Base-by-base conservation (phyloP, 2,329 filamentous ascomycete genomes). In the Trichoderma sp. region DNA sequence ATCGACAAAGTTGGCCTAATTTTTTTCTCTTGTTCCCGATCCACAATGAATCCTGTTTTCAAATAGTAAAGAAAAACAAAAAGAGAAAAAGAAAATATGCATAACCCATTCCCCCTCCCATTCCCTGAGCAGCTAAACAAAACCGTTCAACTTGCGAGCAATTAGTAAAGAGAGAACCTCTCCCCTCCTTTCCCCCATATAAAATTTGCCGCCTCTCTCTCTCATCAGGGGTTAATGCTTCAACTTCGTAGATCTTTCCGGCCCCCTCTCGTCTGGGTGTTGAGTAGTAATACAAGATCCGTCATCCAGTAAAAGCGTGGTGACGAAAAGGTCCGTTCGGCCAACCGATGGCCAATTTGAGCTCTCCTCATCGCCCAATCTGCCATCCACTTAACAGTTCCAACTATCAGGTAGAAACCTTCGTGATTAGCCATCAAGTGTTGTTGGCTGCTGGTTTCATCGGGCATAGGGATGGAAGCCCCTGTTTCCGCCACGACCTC, bases 391-490 rank as follows among this genome's bases (percentile, higher is more conserved):
- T 2, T 20, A 47, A 20, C 17, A 47, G 43, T 47, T n/a, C n/a
- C 43, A 47, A 4, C 43, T n/a, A 47, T 26, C 26, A 26, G 26
- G 26, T 26, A 26, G 26, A 26, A 26, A 26, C 26, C 26, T 26
- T 26, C 26, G 26, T 26, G 26, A 26, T 47, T 1, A 47, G 43
- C 43, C 17, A 61, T 28, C 30, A 34, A 26, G 8, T 11, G 12
- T 32, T 34, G 23, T 4, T 23, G 32, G 6, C 17, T 20, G 43
- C 32, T 32, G 7, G 47, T 26, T 75, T 75, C 75, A 82, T 71
- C 81, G 79, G 20, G 82, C 81, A 82, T 97, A 97, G 36, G 94
- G 94, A 79, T 97, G 93, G 82, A 89, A 97, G 3, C 93, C 93
- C 32, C 93, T 85, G 81, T 86, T 87, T 28, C 90, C 88, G 72